A percentile compares a stretch with the other conserved stretches of the same genome.
These are phyloP conservation scores for Solanum boliviense DNA, from an alignment of 257 asterid species.

Conservation along the genomic window DNA sequence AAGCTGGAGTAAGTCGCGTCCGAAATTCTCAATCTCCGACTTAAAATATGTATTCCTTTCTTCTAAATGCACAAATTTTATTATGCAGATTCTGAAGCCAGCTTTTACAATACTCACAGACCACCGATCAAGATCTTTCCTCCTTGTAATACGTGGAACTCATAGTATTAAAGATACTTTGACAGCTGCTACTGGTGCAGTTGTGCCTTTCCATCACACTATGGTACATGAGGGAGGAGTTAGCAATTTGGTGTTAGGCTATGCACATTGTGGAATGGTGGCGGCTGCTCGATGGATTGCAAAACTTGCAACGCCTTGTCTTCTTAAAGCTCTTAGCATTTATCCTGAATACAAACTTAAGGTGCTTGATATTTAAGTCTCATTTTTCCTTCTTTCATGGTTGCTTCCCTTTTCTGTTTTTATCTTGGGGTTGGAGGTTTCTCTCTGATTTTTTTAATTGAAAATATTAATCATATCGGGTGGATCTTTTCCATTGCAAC, in stretches of 20 bases:
- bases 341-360: slow-evolving; percentile 76
- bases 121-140: slow-evolving; percentile 51
- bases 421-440: background rate
- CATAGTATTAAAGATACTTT: slow-evolving; percentile 95
- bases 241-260: slow-evolving; percentile 84
- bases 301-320: slow-evolving; percentile 80
- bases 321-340: slow-evolving; percentile 42
- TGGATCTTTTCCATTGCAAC: background rate
- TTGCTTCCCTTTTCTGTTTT: background rate
- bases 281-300: slow-evolving; percentile 99
- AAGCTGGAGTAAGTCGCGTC: slow-evolving; percentile 80
- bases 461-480: background rate
- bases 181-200: slow-evolving; percentile 98
- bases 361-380: slow-evolving; percentile 27
- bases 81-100: slow-evolving; percentile 85
- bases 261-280: slow-evolving; percentile 99
- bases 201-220: slow-evolving; percentile 95
- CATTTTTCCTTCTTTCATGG: background rate
- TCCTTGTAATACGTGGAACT: slow-evolving; percentile 90
- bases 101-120: slow-evolving; percentile 78
- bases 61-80: background rate
- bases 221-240: slow-evolving; percentile 87
- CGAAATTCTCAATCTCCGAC: background rate
- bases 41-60: background rate
- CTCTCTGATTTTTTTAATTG: background rate